These are phyloP conservation scores for Coemansia sp. DNA, from an alignment of 192 early-diverging fungal species.

Conservation along the genomic window DNA sequence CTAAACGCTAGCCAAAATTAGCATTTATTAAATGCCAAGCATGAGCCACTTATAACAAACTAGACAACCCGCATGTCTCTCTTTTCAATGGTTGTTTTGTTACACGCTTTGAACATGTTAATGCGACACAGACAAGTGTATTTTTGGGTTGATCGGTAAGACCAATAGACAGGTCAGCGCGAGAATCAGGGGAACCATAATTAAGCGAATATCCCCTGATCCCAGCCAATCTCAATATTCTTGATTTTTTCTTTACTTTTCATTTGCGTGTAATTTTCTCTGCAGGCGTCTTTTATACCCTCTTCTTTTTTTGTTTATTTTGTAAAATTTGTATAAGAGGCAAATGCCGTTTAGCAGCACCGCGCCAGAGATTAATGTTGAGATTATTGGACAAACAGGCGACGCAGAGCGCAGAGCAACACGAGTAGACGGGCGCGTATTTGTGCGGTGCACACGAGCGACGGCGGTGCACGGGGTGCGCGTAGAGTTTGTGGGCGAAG, in stretches of 20 bases:
- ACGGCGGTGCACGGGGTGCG: conserved; percentile 19
- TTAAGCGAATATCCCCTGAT: too few relatives aligned
- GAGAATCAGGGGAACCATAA: too few relatives aligned
- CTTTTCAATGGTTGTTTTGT: too few relatives aligned
- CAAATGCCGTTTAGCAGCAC: conserved; percentile 37
- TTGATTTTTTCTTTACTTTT: background rate
- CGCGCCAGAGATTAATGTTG: conserved; percentile 28
- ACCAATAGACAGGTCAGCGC: too few relatives aligned
- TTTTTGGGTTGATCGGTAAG: too few relatives aligned
- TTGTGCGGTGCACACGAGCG: conserved; percentile 11
- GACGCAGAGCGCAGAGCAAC: conserved; percentile 2
- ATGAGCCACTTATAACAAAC: too few relatives aligned
- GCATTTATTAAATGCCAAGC: too few relatives aligned
- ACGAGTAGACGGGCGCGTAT: conserved; percentile 10
- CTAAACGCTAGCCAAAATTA: too few relatives aligned
- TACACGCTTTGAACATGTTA: too few relatives aligned
- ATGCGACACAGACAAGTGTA: too few relatives aligned
- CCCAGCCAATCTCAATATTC: too few relatives aligned
- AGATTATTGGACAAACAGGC: background rate
- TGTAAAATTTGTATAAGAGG: background rate
- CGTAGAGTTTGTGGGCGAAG: conserved; percentile 39
- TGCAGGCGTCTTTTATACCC: background rate
- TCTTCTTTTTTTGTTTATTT: background rate
- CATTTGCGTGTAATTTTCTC: background rate
- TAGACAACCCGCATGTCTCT: too few relatives aligned